Evolutionary conservation across 2,329 filamentous ascomycete genomes (phyloP).

Genomic region (Cytospora piceae): DNA sequence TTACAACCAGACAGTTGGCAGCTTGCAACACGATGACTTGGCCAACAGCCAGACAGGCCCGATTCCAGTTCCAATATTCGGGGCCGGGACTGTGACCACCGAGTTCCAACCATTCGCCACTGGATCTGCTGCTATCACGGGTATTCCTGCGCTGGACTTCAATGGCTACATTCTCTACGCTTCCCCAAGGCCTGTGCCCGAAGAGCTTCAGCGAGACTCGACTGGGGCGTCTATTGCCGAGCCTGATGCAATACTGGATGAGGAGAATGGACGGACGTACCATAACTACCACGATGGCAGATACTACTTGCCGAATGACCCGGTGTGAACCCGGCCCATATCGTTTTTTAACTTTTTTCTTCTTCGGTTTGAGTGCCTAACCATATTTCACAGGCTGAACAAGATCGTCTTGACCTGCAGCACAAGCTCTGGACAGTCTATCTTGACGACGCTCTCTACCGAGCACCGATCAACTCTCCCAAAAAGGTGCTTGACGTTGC

Average conservation of each 20-base stretch:
- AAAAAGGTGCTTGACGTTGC: slow-evolving; percentile 23
- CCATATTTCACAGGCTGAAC: slow-evolving; percentile 3
- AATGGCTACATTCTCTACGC: slow-evolving; percentile 27
- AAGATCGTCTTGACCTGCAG: slow-evolving; percentile 23
- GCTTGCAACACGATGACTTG: background rate
- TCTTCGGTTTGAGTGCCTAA: background rate
- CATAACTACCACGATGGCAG: slow-evolving; percentile 27
- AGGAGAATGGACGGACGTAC: slow-evolving; percentile 27
- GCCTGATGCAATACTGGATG: slow-evolving; percentile 22
- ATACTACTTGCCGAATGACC: slow-evolving; percentile 16
- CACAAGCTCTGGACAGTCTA: slow-evolving; percentile 20
- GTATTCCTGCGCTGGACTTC: slow-evolving; percentile 8
- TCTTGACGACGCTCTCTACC: slow-evolving; percentile 17
- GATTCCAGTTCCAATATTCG: background rate
- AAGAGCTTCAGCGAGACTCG: slow-evolving; percentile 25
- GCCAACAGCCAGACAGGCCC: background rate
- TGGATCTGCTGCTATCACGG: background rate
- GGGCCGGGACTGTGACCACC: background rate
- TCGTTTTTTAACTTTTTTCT: background rate
- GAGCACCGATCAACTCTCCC: slow-evolving; percentile 17
- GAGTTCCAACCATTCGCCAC: background rate
- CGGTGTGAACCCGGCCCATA: slow-evolving; percentile 5
- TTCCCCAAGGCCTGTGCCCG: slow-evolving; percentile 17
- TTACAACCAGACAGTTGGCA: background rate
- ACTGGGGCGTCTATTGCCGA: slow-evolving; percentile 24